Conservation (phyloP, 2,329 filamentous ascomycete genomes). For the Ascochyta lentis region DNA sequence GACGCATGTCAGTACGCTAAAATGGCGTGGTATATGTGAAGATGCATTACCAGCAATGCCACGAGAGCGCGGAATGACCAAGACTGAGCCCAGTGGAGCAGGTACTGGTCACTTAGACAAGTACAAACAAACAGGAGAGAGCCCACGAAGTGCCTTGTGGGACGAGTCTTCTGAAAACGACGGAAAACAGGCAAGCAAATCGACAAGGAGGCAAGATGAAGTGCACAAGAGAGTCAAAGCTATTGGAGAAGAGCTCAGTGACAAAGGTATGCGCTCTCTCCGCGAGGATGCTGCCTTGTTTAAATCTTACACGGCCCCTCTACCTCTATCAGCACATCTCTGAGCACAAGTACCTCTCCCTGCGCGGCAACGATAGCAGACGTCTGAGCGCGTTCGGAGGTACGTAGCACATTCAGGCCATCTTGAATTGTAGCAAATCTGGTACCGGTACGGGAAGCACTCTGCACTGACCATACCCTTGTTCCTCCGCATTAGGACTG, state of each 20-base stretch:
- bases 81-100: constrained; percentile 17
- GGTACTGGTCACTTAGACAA: constrained; percentile 32
- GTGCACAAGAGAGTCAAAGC: constrained; percentile 29
- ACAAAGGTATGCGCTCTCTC: constrained; percentile 6
- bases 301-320: constrained; percentile 25
- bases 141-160: constrained; percentile 31
- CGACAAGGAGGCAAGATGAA: constrained; percentile 21
- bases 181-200: constrained; percentile 22
- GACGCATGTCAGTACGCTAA: constrained; percentile 28
- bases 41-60: constrained; percentile 33
- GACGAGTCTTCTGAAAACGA: constrained; percentile 20
- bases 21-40: constrained; percentile 18
- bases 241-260: constrained; percentile 17
- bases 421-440: constrained; percentile 18
- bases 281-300: constrained; percentile 12
- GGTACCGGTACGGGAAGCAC: constrained; percentile 26
- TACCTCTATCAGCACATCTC: constrained; percentile 18
- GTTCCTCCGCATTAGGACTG: neutral
- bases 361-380: constrained; percentile 18
- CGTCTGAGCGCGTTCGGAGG: constrained; percentile 23
- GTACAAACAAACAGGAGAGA: constrained; percentile 39
- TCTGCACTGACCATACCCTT: constrained; percentile 1
- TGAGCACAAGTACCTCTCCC: constrained; percentile 25
- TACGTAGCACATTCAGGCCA: constrained; percentile 4
- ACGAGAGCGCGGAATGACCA: constrained; percentile 30